These are phyloP conservation scores for Coemansia sp. DNA, from an alignment of 192 early-diverging fungal species.

Conservation along the genomic window DNA sequence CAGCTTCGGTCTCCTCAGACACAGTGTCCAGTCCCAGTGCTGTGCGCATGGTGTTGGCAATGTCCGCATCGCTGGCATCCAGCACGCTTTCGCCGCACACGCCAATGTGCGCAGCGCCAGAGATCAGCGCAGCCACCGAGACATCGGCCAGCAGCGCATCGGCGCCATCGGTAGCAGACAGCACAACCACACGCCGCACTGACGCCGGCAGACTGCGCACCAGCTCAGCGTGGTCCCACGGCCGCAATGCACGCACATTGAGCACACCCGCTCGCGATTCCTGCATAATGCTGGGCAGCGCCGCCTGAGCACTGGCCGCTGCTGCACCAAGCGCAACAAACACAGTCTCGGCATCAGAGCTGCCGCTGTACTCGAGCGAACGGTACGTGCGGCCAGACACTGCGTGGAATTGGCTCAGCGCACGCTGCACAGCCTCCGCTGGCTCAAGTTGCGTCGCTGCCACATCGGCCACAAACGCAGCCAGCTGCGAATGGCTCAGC, in stretches of 20 bases:
- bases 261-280: conserved; percentile 66
- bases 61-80: conserved; percentile 1
- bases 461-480: conserved; percentile 35
- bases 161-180: conserved; percentile 61
- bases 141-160: conserved; percentile 77
- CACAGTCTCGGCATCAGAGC: conserved; percentile 68
- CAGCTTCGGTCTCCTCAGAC: conserved; percentile 2
- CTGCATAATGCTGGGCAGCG: conserved; percentile 52
- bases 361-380: conserved; percentile 82
- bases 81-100: conserved; percentile 19
- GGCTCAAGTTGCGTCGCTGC: background rate
- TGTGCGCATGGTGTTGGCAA: conserved; percentile 9
- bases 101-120: conserved; percentile 25
- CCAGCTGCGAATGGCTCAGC: conserved; percentile 53
- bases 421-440: conserved; percentile 26
- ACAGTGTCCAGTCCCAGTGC: conserved; percentile 22
- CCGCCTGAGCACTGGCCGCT: conserved; percentile 53
- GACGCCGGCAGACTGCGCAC: conserved; percentile 66
- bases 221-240: conserved; percentile 80
- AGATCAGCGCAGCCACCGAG: conserved; percentile 62
- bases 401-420: conserved; percentile 43
- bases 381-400: conserved; percentile 64
- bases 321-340: conserved; percentile 75
- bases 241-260: conserved; percentile 75
- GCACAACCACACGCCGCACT: conserved; percentile 68